Evolutionary conservation across 768 basidiomycete species (phyloP).

Genomic region (Austroboletus festivus): DNA sequence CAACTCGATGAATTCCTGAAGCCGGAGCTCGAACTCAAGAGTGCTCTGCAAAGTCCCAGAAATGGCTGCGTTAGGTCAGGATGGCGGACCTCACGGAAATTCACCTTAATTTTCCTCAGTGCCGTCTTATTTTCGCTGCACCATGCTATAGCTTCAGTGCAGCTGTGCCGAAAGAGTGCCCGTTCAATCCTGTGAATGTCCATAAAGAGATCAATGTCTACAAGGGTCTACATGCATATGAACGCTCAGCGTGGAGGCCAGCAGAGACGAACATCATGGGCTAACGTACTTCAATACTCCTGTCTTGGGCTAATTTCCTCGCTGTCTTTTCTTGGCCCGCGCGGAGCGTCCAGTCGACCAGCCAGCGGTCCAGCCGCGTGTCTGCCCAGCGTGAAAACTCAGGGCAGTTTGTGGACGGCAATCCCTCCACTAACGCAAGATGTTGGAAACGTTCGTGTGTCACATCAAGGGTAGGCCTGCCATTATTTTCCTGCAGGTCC

Average conservation of each 20-base stretch:
- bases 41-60: slow-evolving; percentile 60
- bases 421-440: slow-evolving; percentile 58
- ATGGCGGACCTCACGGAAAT: slow-evolving; percentile 9
- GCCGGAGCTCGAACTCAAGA: slow-evolving; percentile 91
- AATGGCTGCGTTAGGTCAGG: slow-evolving; percentile 13
- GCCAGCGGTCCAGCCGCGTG: slow-evolving; percentile 78
- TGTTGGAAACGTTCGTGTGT: slow-evolving; percentile 74
- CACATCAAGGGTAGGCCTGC: slow-evolving; percentile 61
- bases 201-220: slow-evolving; percentile 88
- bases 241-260: slow-evolving; percentile 16
- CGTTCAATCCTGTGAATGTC: slow-evolving; percentile 86
- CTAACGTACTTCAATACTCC: slow-evolving; percentile 69
- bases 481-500: slow-evolving; percentile 46
- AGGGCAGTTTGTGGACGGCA: slow-evolving; percentile 48
- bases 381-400: slow-evolving; percentile 78
- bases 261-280: slow-evolving; percentile 16
- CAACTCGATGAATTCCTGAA: slow-evolving; percentile 96
- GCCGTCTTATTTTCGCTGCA: slow-evolving; percentile 94
- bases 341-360: slow-evolving; percentile 90
- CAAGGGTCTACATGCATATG: slow-evolving; percentile 56
- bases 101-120: slow-evolving; percentile 85
- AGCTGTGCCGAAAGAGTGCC: slow-evolving; percentile 71
- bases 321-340: slow-evolving; percentile 79
- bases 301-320: slow-evolving; percentile 67
- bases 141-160: slow-evolving; percentile 90